A percentile compares a stretch with the other conserved stretches of the same genome.
Evolutionary conservation across 768 basidiomycete species (phyloP).

Genomic region (Stropharia rugosoannulata): DNA sequence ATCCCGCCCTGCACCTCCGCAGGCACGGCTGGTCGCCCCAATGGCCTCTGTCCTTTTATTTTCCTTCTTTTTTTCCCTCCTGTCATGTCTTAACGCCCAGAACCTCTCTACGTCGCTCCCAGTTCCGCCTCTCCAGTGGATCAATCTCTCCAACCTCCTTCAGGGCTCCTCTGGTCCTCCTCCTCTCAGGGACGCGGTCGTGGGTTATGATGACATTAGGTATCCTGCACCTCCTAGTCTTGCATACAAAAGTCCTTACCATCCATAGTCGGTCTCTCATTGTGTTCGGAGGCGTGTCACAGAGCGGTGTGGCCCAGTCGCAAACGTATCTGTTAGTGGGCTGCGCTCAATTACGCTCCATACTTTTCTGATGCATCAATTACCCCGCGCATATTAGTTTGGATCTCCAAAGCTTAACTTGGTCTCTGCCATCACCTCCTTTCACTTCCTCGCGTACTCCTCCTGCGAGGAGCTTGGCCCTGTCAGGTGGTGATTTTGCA

Average conservation of each 20-base stretch:
- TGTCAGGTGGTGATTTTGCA: slow-evolving; percentile 69
- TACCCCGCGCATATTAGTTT: slow-evolving; percentile 41
- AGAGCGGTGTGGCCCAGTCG: slow-evolving; percentile 58
- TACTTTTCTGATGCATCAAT: slow-evolving; percentile 7
- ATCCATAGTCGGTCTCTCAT: slow-evolving; percentile 53
- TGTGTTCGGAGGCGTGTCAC: slow-evolving; percentile 76
- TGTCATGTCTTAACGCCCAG: slow-evolving; percentile 37
- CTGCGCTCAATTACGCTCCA: neutral
- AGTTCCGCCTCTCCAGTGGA: slow-evolving; percentile 71
- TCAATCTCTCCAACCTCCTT: slow-evolving; percentile 63
- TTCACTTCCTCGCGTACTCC: slow-evolving; percentile 46
- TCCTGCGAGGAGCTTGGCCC: slow-evolving; percentile 60
- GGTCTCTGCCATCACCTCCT: slow-evolving; percentile 59
- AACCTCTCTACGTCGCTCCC: slow-evolving; percentile 51
- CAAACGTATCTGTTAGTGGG: slow-evolving; percentile 65
- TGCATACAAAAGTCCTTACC: slow-evolving; percentile 17
- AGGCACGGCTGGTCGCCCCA: slow-evolving; percentile 5
- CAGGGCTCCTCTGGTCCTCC: slow-evolving; percentile 55
- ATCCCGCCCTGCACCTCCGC: slow-evolving; percentile 9
- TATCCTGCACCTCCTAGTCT: slow-evolving; percentile 11
- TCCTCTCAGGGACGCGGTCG: slow-evolving; percentile 67
- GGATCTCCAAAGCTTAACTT: slow-evolving; percentile 57
- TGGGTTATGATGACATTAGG: slow-evolving; percentile 59
- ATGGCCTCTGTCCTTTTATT: slow-evolving; percentile 29
- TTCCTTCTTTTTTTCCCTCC: slow-evolving; percentile 26